Conservation (phyloP, 1,139 yeast genomes). For the Candida sojae region DNA sequence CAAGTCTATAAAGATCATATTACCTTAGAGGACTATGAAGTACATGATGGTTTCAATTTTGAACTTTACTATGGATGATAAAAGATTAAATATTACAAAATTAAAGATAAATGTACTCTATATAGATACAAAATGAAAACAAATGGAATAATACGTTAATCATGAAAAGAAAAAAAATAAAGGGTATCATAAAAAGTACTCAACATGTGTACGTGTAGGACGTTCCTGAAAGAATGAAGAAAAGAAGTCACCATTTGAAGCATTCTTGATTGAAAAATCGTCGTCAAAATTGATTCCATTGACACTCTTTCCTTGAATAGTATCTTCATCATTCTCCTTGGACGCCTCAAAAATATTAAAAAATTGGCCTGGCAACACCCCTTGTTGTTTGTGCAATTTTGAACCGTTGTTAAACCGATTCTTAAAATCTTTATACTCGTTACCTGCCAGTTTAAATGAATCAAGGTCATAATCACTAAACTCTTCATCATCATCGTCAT, state of each 20-base stretch:
- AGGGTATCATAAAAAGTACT: slow-evolving; percentile 59
- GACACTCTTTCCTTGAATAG: slow-evolving; percentile 42
- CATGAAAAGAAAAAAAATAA: not conserved
- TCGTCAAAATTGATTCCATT: slow-evolving; percentile 31
- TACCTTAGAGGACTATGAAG: slow-evolving; percentile 87
- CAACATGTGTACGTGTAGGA: slow-evolving; percentile 53
- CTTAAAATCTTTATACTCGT: slow-evolving; percentile 12
- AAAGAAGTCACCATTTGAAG: slow-evolving; percentile 18
- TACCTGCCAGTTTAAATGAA: not conserved
- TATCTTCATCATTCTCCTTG: slow-evolving; percentile 71
- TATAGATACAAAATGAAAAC: slow-evolving; percentile 1
- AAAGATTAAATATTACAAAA: slow-evolving; percentile 7
- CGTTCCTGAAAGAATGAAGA: slow-evolving; percentile 23
- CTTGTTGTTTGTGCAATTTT: slow-evolving; percentile 16
- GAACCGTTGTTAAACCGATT: slow-evolving; percentile 14
- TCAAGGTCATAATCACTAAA: not conserved
- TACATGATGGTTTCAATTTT: slow-evolving; percentile 84
- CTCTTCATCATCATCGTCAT: slow-evolving; percentile 8
- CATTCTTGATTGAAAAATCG: slow-evolving; percentile 6
- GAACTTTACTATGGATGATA: slow-evolving; percentile 73
- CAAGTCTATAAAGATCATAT: slow-evolving; percentile 87
- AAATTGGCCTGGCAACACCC: slow-evolving; percentile 48
- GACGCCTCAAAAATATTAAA: slow-evolving; percentile 97
- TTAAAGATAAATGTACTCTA: not conserved
- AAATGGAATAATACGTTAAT: slow-evolving; percentile 1